Conservation (phyloP, 2,329 filamentous ascomycete species). For the Hypoxylon sp. region DNA sequence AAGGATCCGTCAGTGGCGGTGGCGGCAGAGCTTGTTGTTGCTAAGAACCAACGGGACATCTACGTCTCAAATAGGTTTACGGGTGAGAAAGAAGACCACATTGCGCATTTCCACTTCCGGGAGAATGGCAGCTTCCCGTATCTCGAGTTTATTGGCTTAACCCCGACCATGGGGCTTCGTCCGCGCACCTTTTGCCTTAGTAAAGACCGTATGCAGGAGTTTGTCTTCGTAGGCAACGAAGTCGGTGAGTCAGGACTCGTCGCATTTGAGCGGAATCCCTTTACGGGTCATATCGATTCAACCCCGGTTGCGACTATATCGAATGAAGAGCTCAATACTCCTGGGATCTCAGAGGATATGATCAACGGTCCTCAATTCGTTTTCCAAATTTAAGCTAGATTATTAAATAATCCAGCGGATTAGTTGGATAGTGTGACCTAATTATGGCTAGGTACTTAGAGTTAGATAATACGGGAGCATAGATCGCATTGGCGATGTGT, state of each 20-base stretch:
- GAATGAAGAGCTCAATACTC: background rate
- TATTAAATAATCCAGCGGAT: background rate
- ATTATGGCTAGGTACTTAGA: too few species aligned
- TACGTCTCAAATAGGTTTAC: conserved; percentile 67
- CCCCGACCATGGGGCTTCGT: background rate
- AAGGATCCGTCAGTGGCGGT: conserved; percentile 47
- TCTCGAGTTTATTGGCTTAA: background rate
- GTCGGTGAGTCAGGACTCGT: background rate
- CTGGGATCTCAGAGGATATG: background rate
- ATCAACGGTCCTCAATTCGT: background rate
- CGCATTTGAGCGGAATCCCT: background rate
- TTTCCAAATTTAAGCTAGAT: background rate
- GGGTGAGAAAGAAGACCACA: conserved; percentile 61
- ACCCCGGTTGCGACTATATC: conserved; percentile 1
- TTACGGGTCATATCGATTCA: background rate
- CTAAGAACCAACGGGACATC: conserved; percentile 60
- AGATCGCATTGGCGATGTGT: background rate
- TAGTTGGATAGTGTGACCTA: too few species aligned
- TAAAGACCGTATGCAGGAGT: background rate
- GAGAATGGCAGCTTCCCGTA: background rate
- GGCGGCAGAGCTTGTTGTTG: conserved; percentile 62
- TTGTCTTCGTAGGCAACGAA: background rate
- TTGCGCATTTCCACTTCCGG: conserved; percentile 48
- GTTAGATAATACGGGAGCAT: too few species aligned
- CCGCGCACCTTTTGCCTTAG: background rate